Conservation (phyloP, 2,329 filamentous ascomycete species). For the Lachnum nothofagi region DNA sequence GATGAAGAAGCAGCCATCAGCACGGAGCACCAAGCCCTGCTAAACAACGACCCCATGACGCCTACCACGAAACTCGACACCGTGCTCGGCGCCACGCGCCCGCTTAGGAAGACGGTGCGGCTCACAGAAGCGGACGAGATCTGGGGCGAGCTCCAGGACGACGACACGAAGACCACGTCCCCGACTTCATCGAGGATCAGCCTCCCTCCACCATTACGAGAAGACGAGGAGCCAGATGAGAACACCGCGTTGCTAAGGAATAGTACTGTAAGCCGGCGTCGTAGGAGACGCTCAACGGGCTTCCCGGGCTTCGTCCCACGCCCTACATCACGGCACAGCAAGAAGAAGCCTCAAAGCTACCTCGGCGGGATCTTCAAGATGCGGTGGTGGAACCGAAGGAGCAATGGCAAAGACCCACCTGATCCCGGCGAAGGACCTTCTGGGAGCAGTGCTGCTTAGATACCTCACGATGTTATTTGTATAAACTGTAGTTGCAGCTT, state of each 20-base stretch:
- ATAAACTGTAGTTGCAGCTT: too few relatives aligned
- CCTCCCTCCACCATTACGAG: conserved; percentile 8
- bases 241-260: conserved; percentile 24
- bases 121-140: conserved; percentile 68
- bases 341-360: conserved; percentile 43
- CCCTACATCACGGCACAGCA: conserved; percentile 17
- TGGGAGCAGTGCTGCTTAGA: neutral
- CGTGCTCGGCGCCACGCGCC: conserved; percentile 26
- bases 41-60: conserved; percentile 29
- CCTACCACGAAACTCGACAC: conserved; percentile 30
- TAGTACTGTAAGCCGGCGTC: conserved; percentile 30
- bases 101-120: conserved; percentile 27
- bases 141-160: conserved; percentile 82
- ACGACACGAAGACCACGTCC: conserved; percentile 38
- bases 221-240: conserved; percentile 22
- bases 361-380: conserved; percentile 50
- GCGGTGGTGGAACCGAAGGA: conserved; percentile 46
- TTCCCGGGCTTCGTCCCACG: conserved; percentile 58
- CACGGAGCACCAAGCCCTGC: conserved; percentile 25
- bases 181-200: conserved; percentile 22
- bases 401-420: conserved; percentile 20
- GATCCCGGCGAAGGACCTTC: conserved; percentile 15
- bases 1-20: conserved; percentile 33
- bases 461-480: neutral
- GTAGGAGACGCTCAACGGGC: conserved; percentile 54